phyloP scores from a whole-genome alignment of 768 basidiomycete species.

The Nidula microcarpa region DNA sequence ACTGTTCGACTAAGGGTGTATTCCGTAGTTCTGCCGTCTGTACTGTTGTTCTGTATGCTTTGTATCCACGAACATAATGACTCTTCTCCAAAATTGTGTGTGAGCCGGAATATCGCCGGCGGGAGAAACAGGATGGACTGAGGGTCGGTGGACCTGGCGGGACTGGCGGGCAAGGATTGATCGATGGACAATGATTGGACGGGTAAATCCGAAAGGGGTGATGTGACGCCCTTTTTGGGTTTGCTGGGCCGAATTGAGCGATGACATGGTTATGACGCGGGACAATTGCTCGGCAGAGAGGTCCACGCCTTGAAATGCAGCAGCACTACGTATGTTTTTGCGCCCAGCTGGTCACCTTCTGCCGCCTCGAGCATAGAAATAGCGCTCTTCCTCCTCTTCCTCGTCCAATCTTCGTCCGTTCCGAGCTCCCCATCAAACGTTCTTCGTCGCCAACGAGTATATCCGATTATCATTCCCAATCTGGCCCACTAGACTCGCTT shows the following conservation, averaged over 20 bases:
- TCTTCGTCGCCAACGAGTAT: neutral
- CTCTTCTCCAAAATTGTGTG: neutral
- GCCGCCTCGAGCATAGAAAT: too few relatives aligned
- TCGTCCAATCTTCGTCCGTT: neutral
- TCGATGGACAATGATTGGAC: neutral
- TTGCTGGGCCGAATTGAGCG: too few relatives aligned
- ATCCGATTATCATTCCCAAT: constrained; percentile 32
- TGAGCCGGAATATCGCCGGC: neutral
- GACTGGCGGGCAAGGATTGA: neutral
- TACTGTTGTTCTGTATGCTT: constrained; percentile 6
- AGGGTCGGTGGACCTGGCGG: neutral
- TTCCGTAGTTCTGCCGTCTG: constrained; percentile 10
- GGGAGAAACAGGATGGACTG: neutral
- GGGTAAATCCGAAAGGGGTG: neutral
- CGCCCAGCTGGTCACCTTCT: too few relatives aligned
- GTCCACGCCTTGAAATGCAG: too few relatives aligned
- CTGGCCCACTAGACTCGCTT: constrained; percentile 20
- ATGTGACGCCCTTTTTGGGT: too few relatives aligned
- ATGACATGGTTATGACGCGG: neutral
- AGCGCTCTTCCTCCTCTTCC: too few relatives aligned
- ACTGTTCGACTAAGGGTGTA: constrained; percentile 73
- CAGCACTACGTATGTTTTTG: too few relatives aligned
- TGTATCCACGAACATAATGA: constrained; percentile 1
- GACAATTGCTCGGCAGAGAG: too few relatives aligned
- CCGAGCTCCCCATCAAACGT: neutral